A percentile compares a stretch with the other conserved stretches of the same genome.
These are phyloP conservation scores for Plasmodium malariae DNA, from an alignment of 169 alveolate genomes.

Conservation along the genomic window DNA sequence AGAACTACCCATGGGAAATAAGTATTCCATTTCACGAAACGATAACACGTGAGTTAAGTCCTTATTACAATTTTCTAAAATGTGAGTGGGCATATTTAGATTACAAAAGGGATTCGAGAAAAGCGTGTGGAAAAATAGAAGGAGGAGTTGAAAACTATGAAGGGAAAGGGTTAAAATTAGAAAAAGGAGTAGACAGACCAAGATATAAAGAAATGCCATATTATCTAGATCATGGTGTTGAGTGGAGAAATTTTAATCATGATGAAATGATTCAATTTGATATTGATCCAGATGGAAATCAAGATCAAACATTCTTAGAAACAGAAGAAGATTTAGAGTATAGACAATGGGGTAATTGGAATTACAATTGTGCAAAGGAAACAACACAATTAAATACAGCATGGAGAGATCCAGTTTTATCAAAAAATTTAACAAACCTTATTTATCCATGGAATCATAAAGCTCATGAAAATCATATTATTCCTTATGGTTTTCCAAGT, in stretches of 20 bases:
- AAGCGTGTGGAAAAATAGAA: conserved; percentile 85
- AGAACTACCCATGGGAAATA: conserved; percentile 82
- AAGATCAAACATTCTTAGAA: conserved; percentile 82
- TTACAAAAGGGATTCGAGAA: conserved; percentile 80
- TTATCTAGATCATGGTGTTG: conserved; percentile 83
- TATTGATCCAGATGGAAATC: conserved; percentile 84
- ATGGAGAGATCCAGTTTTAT: conserved; percentile 76
- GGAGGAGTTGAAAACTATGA: conserved; percentile 86
- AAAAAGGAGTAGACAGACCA: conserved; percentile 83
- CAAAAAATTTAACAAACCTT: conserved; percentile 51
- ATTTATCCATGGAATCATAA: conserved; percentile 77
- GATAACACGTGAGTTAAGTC: conserved; percentile 71
- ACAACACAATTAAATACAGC: conserved; percentile 67
- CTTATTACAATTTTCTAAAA: conserved; percentile 80
- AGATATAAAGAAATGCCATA: conserved; percentile 83
- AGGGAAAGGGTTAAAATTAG: conserved; percentile 84
- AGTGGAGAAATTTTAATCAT: conserved; percentile 79
- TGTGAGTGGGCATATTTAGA: conserved; percentile 87
- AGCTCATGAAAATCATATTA: conserved; percentile 58
- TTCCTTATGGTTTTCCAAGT: conserved; percentile 29
- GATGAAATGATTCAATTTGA: conserved; percentile 80
- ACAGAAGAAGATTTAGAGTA: conserved; percentile 85
- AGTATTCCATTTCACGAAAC: conserved; percentile 80
- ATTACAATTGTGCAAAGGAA: conserved; percentile 53
- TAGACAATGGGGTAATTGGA: conserved; percentile 88